phyloP scores from a whole-genome alignment of 306 rosid species.

The Medicago arabica region DNA sequence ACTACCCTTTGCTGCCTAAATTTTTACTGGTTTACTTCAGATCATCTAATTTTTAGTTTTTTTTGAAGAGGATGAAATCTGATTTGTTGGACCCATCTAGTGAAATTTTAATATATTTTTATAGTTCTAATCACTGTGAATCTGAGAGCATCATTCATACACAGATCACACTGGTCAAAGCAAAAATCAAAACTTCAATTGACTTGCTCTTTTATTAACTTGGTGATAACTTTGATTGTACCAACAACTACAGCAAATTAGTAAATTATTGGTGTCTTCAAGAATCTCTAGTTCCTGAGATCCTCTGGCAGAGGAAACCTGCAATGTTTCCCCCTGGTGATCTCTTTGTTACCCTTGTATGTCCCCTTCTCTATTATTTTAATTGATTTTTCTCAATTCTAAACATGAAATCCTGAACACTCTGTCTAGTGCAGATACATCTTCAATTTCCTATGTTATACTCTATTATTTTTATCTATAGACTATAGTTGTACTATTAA shows the following conservation, averaged over 20 bases:
- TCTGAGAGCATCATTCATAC: slow-evolving; percentile 12
- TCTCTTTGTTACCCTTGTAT: slow-evolving; percentile 6
- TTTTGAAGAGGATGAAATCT: slow-evolving; percentile 9
- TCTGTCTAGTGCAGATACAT: slow-evolving; percentile 35
- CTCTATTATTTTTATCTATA: background rate
- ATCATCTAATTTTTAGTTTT: slow-evolving; percentile 13
- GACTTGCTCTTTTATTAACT: slow-evolving; percentile 38
- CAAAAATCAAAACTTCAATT: slow-evolving; percentile 42
- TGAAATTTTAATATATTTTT: background rate
- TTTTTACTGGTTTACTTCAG: background rate
- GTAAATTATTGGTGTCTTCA: slow-evolving; percentile 33
- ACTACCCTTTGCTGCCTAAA: background rate
- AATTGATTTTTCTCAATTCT: slow-evolving; percentile 23
- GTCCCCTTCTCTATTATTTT: slow-evolving; percentile 1
- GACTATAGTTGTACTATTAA: background rate
- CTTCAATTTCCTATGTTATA: slow-evolving; percentile 33
- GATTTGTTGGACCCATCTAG: slow-evolving; percentile 18
- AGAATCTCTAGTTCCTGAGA: slow-evolving; percentile 45
- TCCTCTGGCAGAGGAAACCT: slow-evolving; percentile 41
- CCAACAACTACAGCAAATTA: slow-evolving; percentile 37
- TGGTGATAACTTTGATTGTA: slow-evolving; percentile 55
- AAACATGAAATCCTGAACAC: slow-evolving; percentile 21
- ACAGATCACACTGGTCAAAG: slow-evolving; percentile 46
- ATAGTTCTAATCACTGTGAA: background rate
- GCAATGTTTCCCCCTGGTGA: slow-evolving; percentile 1